Base-by-base conservation (phyloP, 768 basidiomycete genomes). In the Saitozyma podzolica region DNA sequence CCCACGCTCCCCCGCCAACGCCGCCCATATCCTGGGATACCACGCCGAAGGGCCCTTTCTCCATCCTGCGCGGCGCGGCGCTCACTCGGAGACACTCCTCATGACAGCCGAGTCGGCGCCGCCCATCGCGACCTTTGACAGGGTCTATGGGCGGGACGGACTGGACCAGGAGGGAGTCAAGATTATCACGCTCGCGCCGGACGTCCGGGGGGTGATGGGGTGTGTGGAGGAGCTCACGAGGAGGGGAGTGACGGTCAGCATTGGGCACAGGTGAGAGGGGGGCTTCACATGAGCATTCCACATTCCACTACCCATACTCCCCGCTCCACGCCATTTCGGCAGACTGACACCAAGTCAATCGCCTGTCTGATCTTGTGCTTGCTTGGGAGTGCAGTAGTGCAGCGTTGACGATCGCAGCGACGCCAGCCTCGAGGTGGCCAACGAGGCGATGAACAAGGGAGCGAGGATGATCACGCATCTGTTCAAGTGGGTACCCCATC, bases 11-110 rank as follows among this genome's bases (percentile, higher is more conserved):
- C 84, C 85, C 13, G 81, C 85, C 0, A 81, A 68, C 9, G 59
- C 58, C 9, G 91, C 92, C 0, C 87, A 85, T 41, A 78, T 92
- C 3, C 84, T 94, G 11, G 92, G 92, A 37, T 94, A 89, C 88
- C 92, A 95, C 67, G 89, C 85, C 37, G 92, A 95, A 79, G 92
- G 92, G 0, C 92, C 92, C 0, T 94, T 93, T 82, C 83, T 93
- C 49, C 87, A 91, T 58, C 80, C 86, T 47, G 83, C 84, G n/a
- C 92, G 92, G 76, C 86, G 89, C 50, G 92, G 92, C 2, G 90
- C 89, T 2, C 92, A 95, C 75, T 84, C 88, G 0, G 85, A 86
- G 3, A 49, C 62, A 2, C 61, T 68, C 8, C 63, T 73, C 19
- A 65, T 66, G 53, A 62, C 62, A 6, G 68, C 64, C 40, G 42